Evolutionary conservation across 176 grass and related monocot species (phyloP).

Genomic region (Saccharum spontaneum): DNA sequence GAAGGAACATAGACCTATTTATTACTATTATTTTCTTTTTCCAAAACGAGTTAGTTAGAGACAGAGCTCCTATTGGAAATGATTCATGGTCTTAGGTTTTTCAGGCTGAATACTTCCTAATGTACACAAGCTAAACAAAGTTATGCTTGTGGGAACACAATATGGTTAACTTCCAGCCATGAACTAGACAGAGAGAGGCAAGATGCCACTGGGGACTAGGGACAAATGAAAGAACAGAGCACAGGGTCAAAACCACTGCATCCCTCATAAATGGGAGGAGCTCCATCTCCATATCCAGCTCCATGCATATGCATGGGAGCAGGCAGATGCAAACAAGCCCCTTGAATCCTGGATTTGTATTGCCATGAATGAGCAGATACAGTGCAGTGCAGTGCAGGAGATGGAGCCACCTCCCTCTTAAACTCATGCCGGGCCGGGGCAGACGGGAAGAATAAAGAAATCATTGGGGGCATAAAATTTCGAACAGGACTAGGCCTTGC

Average conservation of each 20-base stretch:
- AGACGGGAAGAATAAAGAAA: conserved; percentile 47
- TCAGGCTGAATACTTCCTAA: background rate
- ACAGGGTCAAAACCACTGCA: conserved; percentile 24
- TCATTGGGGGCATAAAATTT: background rate
- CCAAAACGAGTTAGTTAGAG: background rate
- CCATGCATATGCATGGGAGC: conserved; percentile 36
- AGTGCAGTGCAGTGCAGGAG: conserved; percentile 40
- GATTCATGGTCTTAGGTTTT: background rate
- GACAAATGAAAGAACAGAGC: conserved; percentile 33
- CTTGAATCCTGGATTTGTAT: conserved; percentile 39
- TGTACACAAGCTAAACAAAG: background rate
- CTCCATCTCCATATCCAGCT: conserved; percentile 20
- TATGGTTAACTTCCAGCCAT: background rate
- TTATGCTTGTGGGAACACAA: background rate
- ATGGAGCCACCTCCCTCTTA: conserved; percentile 43
- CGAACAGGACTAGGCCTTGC: background rate
- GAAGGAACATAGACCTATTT: background rate
- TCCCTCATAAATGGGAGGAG: conserved; percentile 38
- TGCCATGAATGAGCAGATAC: conserved; percentile 36
- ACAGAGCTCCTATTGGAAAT: background rate
- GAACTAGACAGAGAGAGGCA: background rate
- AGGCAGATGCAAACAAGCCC: conserved; percentile 35
- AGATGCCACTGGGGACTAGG: conserved; percentile 12
- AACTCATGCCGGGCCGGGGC: conserved; percentile 23
- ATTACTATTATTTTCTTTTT: background rate